phyloP scores from a whole-genome alignment of 73 alveolate genomes.

The Paramecium primaurelia region DNA sequence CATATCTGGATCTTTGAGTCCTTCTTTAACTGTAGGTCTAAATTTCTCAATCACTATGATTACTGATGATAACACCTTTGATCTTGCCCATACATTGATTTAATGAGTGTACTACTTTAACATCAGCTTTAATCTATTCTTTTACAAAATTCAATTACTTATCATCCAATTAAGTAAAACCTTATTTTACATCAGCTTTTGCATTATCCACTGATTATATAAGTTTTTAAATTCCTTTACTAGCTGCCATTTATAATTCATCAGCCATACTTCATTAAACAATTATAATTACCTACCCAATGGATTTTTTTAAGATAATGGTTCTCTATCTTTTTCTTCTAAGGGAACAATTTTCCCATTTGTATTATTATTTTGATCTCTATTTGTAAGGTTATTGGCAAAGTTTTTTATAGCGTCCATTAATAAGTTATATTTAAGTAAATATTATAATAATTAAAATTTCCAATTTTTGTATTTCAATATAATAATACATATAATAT shows the following conservation, averaged over 20 bases:
- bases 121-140: not conserved
- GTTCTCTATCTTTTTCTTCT: not conserved
- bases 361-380: not conserved
- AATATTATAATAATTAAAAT: not conserved
- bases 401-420: slow-evolving; percentile 23
- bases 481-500: not conserved
- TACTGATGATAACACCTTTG: slow-evolving; percentile 9
- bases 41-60: slow-evolving; percentile 33
- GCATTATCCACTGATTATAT: not conserved
- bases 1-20: slow-evolving; percentile 63
- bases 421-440: not conserved
- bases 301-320: not conserved
- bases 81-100: slow-evolving; percentile 51
- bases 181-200: not conserved
- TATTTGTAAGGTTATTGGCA: not conserved
- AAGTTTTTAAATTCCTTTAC: not conserved
- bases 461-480: not conserved
- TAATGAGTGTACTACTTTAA: not conserved
- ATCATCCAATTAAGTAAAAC: slow-evolving; percentile 19
- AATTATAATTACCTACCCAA: not conserved
- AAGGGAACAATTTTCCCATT: not conserved
- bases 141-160: not conserved
- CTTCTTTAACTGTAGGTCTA: slow-evolving; percentile 50
- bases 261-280: not conserved
- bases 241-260: not conserved